Evolutionary conservation across 176 grass and related monocot genomes (phyloP).

Genomic region (Puya raimondii): DNA sequence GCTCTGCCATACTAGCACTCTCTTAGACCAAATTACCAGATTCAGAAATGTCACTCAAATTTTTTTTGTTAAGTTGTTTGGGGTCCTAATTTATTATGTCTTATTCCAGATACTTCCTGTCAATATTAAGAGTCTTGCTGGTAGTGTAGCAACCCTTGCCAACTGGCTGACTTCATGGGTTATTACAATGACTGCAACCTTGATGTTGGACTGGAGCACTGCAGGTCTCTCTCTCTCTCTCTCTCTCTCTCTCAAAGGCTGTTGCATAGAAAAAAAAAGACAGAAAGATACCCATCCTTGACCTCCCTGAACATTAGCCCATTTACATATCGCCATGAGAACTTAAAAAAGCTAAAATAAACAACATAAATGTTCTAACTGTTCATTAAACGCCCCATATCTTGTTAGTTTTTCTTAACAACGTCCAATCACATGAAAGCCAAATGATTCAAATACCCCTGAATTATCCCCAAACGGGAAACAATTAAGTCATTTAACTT

Average conservation of each 20-base stretch:
- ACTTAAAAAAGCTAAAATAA: no score
- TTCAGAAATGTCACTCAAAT: background rate
- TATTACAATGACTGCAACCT: constrained; percentile 75
- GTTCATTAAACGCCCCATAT: no score
- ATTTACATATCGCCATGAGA: no score
- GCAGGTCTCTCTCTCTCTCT: constrained; percentile 39
- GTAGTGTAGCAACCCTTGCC: constrained; percentile 69
- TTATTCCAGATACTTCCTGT: constrained; percentile 45
- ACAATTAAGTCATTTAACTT: no score
- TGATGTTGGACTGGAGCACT: constrained; percentile 65
- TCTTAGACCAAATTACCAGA: background rate
- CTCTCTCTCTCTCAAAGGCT: background rate
- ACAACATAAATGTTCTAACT: no score
- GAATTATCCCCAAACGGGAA: no score
- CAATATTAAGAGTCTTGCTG: constrained; percentile 76
- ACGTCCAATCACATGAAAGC: no score
- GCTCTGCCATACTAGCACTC: background rate
- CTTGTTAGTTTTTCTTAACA: no score
- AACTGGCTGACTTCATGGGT: constrained; percentile 76
- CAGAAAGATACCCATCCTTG: background rate
- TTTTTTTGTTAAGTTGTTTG: background rate
- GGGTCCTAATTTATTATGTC: background rate
- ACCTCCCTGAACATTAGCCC: background rate
- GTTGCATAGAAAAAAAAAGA: no score
- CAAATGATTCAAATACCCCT: no score